Evolutionary conservation across 192 early-diverging fungal genomes (phyloP).

Genomic region (Glomus cerebriforme): DNA sequence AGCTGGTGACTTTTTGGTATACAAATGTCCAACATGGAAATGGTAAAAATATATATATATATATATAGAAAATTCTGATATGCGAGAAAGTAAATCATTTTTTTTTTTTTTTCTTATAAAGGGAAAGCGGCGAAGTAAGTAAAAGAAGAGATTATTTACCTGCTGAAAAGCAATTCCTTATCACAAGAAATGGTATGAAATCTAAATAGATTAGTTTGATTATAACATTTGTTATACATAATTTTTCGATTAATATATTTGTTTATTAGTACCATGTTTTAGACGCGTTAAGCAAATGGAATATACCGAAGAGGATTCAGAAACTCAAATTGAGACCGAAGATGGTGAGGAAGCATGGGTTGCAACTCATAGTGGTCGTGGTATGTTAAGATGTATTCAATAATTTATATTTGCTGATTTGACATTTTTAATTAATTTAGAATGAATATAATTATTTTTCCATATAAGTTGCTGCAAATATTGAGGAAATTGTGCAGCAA

Average conservation of each 20-base stretch:
- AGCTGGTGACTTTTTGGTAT: constrained; percentile 97
- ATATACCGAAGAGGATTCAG: constrained; percentile 63
- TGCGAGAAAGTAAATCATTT: neutral
- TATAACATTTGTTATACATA: neutral
- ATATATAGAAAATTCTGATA: neutral
- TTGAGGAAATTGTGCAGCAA: constrained; percentile 65
- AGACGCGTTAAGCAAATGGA: constrained; percentile 83
- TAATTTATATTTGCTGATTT: constrained; percentile 1
- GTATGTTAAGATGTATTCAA: constrained; percentile 34
- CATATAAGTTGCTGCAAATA: constrained; percentile 39
- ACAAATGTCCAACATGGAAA: constrained; percentile 98
- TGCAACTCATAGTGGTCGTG: constrained; percentile 74
- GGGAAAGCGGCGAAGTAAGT: constrained; percentile 59
- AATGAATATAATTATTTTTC: neutral
- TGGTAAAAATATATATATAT: constrained; percentile 53
- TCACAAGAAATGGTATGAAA: constrained; percentile 80
- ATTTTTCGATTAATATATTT: neutral
- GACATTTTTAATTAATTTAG: neutral
- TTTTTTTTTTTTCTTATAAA: constrained; percentile 26
- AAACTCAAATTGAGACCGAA: constrained; percentile 61
- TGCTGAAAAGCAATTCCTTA: constrained; percentile 90
- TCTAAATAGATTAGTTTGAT: neutral
- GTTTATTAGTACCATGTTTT: constrained; percentile 78
- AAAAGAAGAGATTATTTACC: constrained; percentile 86
- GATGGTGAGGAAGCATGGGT: constrained; percentile 82